Base-by-base conservation (phyloP, 805 yeast genomes). In the Zygosaccharomyces bisporus region DNA sequence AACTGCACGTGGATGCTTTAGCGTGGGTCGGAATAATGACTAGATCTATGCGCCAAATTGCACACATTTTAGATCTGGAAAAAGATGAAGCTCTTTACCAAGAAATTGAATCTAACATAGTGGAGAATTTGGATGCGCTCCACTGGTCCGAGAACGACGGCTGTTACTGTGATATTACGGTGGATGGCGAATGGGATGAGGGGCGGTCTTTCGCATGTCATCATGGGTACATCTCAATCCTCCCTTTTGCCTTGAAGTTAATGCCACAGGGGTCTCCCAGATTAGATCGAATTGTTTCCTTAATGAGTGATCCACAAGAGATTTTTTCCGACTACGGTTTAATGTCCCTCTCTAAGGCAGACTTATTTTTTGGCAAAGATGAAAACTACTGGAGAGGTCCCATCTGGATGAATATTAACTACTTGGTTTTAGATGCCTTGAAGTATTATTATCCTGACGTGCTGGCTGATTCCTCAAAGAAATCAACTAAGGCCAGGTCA, bases 381-480 rank as follows among this genome's bases (percentile, higher is more conserved):
- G 99, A 93, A 59, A 82, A 91, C 64, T 93, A 93, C 68, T 93
- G 99, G 99, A 77, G 96, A 51, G 93, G 96, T 1, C 87, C 95
- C 14, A 74, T 93, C 20, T 93, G 98, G 98, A 72, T 89, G 54
- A 86, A 89, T 62, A 85, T 93, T 58, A 93, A 93, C 68, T 91
- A 88, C 58, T 68, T 93, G 63, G 71, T 82, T 4, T 69, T 93
- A 34, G 93, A 88, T 42, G 75, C 86, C 4, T 69, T 93, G 49
- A 63, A 70, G 24, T 67, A 79, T 60, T 91, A 90, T 57, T 60
- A 56, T 43, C 59, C 60, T 7, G 58, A 54, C 13, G 35, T 38
- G 17, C 57, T 56, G 2, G 47, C 58, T n/a, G 52, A 56, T 6
- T 60, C 39, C 9, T 10, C 27, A 4, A 49, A 62, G 4, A 51